Percentiles rank a stretch among this genome's conserved stretches.
Conservation (phyloP, 148 eudicot species). For the Polygonum aviculare region DNA sequence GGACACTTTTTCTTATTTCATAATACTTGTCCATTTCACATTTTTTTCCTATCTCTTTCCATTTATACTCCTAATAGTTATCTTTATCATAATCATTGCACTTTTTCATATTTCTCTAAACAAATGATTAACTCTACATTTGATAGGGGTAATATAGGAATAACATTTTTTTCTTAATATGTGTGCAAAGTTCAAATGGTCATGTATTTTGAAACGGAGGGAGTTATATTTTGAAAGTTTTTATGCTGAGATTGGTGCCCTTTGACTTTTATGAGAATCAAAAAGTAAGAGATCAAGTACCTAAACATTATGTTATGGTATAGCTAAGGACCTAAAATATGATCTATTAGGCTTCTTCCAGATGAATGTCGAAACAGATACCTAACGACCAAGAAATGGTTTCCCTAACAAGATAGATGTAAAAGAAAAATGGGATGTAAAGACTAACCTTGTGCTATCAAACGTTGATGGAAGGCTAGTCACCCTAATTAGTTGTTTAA, state of each 20-base stretch:
- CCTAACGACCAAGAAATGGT: neutral
- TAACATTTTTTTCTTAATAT: too few relatives aligned
- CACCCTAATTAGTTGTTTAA: neutral
- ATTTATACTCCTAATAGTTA: too few relatives aligned
- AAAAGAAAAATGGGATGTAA: neutral
- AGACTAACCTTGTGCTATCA: neutral
- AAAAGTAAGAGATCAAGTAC: neutral
- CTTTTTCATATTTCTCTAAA: too few relatives aligned
- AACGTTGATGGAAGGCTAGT: neutral
- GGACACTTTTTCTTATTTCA: too few relatives aligned
- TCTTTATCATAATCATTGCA: too few relatives aligned
- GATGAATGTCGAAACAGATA: neutral
- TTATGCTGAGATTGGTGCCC: neutral
- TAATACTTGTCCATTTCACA: too few relatives aligned
- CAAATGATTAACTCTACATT: too few relatives aligned
- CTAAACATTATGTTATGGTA: neutral
- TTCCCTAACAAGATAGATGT: neutral
- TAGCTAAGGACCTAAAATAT: neutral
- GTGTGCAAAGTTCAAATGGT: too few relatives aligned
- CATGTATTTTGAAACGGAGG: too few relatives aligned
- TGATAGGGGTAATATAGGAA: too few relatives aligned
- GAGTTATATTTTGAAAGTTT: neutral
- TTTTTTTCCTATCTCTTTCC: too few relatives aligned
- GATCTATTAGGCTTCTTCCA: neutral
- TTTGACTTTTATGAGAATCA: neutral